These are phyloP conservation scores for Xylaria sp. DNA, from an alignment of 2,329 filamentous ascomycete species.

Conservation along the genomic window DNA sequence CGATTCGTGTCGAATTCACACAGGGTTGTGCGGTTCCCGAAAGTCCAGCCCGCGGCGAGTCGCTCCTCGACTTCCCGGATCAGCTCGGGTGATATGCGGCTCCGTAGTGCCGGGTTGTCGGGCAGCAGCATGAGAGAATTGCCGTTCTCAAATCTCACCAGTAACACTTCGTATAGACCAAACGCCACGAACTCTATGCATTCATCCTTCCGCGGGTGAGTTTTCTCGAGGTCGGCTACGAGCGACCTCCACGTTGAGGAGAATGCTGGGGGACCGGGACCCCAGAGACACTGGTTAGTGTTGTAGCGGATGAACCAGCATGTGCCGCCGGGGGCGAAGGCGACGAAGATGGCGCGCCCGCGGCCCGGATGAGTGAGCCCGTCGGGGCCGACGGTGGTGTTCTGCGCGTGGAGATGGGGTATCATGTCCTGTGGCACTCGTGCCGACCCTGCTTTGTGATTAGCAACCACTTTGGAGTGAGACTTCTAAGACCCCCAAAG, in stretches of 20 bases:
- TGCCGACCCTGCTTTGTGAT: constrained; percentile 19
- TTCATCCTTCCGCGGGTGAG: constrained; percentile 28
- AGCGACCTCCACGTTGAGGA: constrained; percentile 22
- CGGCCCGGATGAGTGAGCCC: constrained; percentile 10
- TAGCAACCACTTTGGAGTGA: background rate
- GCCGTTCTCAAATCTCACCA: constrained; percentile 28
- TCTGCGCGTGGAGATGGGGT: constrained; percentile 12
- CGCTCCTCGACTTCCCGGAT: constrained; percentile 27
- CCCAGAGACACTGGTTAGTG: constrained; percentile 21
- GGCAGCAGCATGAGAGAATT: constrained; percentile 27
- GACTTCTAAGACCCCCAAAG: background rate
- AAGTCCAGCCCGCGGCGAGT: constrained; percentile 26
- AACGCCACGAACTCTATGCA: constrained; percentile 31
- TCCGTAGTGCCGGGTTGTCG: constrained; percentile 16
- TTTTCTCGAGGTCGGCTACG: constrained; percentile 24
- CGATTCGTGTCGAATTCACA: constrained; percentile 27
- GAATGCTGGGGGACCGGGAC: background rate
- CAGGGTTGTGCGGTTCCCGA: constrained; percentile 27
- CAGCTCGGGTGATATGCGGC: constrained; percentile 13
- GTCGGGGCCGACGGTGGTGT: background rate
- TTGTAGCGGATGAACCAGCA: constrained; percentile 31
- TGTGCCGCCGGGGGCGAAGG: constrained; percentile 24
- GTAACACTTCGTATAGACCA: constrained; percentile 21
- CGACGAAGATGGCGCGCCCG: constrained; percentile 22
- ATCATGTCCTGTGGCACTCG: constrained; percentile 25